A percentile compares a stretch with the other conserved stretches of the same genome.
Conservation (phyloP, 2,329 filamentous ascomycete species). For the Penicillium verrucosum region DNA sequence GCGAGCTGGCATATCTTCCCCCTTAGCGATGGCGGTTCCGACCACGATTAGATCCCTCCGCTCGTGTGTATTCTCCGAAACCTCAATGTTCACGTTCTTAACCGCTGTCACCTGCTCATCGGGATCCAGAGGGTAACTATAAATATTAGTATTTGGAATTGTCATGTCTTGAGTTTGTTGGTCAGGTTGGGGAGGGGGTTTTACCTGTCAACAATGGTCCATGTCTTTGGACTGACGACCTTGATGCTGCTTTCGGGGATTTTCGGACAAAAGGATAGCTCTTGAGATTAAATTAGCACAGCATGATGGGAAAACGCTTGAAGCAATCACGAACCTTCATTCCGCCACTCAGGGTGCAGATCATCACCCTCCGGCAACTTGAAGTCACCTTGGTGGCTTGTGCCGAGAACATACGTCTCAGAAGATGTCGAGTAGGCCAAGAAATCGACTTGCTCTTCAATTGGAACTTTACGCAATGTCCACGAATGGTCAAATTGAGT, state of each 20-base stretch:
- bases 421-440: constrained; percentile 74
- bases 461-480: constrained; percentile 66
- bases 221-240: constrained; percentile 72
- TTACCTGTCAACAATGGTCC: constrained; percentile 71
- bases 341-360: constrained; percentile 74
- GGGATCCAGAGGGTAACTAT: constrained; percentile 63
- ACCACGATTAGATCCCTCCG: constrained; percentile 77
- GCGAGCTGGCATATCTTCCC: constrained; percentile 83
- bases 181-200: neutral
- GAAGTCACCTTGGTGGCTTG: constrained; percentile 66
- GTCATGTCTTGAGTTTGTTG: neutral
- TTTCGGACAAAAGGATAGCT: constrained; percentile 60
- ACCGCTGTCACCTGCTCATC: constrained; percentile 78
- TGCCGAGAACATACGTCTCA: constrained; percentile 72
- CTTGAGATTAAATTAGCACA: constrained; percentile 29
- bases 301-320: neutral
- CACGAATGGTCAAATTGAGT: constrained; percentile 74
- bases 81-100: constrained; percentile 77
- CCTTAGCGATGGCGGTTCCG: constrained; percentile 79
- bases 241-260: constrained; percentile 71
- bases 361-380: constrained; percentile 84
- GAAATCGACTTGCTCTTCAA: constrained; percentile 68
- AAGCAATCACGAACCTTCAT: constrained; percentile 55
- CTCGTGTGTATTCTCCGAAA: constrained; percentile 87
- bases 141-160: neutral